Evolutionary conservation across 768 basidiomycete species (phyloP).

Genomic region (Stropharia rugosoannulata): DNA sequence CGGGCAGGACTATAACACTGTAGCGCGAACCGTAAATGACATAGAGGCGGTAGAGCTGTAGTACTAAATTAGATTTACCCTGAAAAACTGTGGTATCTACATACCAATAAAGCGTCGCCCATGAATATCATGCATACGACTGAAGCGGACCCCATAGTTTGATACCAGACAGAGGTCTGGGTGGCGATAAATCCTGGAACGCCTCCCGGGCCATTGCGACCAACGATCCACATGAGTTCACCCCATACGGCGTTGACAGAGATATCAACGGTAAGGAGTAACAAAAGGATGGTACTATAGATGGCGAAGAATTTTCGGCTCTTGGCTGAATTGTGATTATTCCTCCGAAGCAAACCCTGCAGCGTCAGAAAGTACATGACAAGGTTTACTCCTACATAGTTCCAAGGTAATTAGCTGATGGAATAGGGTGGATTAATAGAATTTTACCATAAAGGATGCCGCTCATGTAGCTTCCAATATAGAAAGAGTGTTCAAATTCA

Average conservation of each 20-base stretch:
- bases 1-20: constrained; percentile 22
- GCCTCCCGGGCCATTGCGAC: constrained; percentile 22
- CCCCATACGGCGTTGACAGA: constrained; percentile 30
- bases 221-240: constrained; percentile 31
- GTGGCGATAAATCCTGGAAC: constrained; percentile 24
- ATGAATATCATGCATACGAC: constrained; percentile 29
- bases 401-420: constrained; percentile 5
- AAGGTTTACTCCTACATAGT: constrained; percentile 23
- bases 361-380: constrained; percentile 26
- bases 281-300: constrained; percentile 25
- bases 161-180: constrained; percentile 29
- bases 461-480: constrained; percentile 30
- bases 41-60: constrained; percentile 30
- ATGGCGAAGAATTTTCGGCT: constrained; percentile 23
- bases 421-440: background rate
- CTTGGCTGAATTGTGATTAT: constrained; percentile 19
- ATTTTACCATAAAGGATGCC: constrained; percentile 30
- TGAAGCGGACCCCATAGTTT: constrained; percentile 27
- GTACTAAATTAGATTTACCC: background rate
- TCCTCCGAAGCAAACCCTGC: constrained; percentile 20
- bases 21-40: constrained; percentile 27
- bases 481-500: constrained; percentile 28
- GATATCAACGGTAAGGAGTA: constrained; percentile 28
- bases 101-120: constrained; percentile 30
- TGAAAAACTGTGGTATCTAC: background rate